These are phyloP conservation scores for Goffeauzyma gilvescens DNA, from an alignment of 768 basidiomycete genomes.

Conservation along the genomic window DNA sequence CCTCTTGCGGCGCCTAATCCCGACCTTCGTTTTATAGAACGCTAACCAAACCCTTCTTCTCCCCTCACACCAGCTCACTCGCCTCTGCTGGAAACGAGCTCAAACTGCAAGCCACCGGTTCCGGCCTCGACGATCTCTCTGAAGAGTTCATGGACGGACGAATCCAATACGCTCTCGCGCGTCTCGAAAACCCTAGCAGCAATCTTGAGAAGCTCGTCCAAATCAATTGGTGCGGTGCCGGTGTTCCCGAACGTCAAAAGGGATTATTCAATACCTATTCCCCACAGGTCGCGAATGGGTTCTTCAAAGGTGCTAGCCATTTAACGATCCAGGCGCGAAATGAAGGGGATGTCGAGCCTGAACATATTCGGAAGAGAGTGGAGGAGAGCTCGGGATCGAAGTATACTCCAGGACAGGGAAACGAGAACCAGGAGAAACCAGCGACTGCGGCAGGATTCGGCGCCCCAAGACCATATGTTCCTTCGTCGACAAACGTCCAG, in stretches of 20 bases:
- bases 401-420: slow-evolving; percentile 37
- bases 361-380: slow-evolving; percentile 65
- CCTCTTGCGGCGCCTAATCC: no score
- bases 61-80: slow-evolving; percentile 5
- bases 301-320: slow-evolving; percentile 50
- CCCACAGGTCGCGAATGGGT: slow-evolving; percentile 49
- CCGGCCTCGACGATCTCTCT: slow-evolving; percentile 68
- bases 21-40: no score
- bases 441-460: slow-evolving; percentile 33
- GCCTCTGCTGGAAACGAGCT: slow-evolving; percentile 48
- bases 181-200: slow-evolving; percentile 67
- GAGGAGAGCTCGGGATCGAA: slow-evolving; percentile 75
- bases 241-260: slow-evolving; percentile 79
- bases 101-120: slow-evolving; percentile 68
- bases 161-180: slow-evolving; percentile 80
- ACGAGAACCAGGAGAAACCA: slow-evolving; percentile 4
- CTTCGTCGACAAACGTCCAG: slow-evolving; percentile 36
- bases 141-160: slow-evolving; percentile 91
- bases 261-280: slow-evolving; percentile 79
- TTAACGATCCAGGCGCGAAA: slow-evolving; percentile 29
- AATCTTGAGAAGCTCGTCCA: slow-evolving; percentile 78
- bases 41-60: no score
- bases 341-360: slow-evolving; percentile 49
- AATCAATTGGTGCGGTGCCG: slow-evolving; percentile 94
- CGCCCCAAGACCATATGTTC: slow-evolving; percentile 25